phyloP scores from a whole-genome alignment of 2,329 filamentous ascomycete genomes.

The Nothopassalora personata region DNA sequence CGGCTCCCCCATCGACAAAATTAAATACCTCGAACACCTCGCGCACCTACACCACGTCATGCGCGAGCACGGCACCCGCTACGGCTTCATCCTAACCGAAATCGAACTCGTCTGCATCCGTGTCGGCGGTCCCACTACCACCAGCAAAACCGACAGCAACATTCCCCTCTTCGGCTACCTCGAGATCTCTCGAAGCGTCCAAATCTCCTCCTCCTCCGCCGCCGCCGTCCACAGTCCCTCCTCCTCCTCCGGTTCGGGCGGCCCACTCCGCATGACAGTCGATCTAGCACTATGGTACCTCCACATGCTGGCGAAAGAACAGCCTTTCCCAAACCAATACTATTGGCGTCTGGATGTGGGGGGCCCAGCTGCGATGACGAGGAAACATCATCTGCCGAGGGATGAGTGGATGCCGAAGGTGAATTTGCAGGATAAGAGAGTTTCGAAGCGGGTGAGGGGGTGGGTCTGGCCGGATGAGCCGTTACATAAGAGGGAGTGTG shows the following conservation, averaged over 20 bases:
- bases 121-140: conserved; percentile 53
- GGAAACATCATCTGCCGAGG: conserved; percentile 63
- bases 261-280: conserved; percentile 49
- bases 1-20: conserved; percentile 75
- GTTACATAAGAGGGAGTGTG: conserved; percentile 65
- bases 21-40: conserved; percentile 83
- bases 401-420: conserved; percentile 72
- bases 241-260: no score
- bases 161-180: conserved; percentile 84
- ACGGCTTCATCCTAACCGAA: conserved; percentile 94
- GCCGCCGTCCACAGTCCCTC: no score
- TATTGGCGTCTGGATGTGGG: conserved; percentile 68
- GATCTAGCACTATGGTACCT: conserved; percentile 72
- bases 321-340: conserved; percentile 53
- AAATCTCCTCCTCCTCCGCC: conserved; percentile 33
- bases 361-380: conserved; percentile 65
- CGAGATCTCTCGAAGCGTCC: conserved; percentile 61
- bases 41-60: conserved; percentile 83
- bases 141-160: conserved; percentile 24
- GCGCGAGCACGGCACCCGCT: conserved; percentile 88
- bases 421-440: conserved; percentile 68
- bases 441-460: conserved; percentile 66
- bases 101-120: conserved; percentile 90
- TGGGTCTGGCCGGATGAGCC: conserved; percentile 74
- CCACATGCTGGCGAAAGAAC: conserved; percentile 64